Evolutionary conservation across 2,329 filamentous ascomycete species (phyloP).

Genomic region (Balansia obtecta): DNA sequence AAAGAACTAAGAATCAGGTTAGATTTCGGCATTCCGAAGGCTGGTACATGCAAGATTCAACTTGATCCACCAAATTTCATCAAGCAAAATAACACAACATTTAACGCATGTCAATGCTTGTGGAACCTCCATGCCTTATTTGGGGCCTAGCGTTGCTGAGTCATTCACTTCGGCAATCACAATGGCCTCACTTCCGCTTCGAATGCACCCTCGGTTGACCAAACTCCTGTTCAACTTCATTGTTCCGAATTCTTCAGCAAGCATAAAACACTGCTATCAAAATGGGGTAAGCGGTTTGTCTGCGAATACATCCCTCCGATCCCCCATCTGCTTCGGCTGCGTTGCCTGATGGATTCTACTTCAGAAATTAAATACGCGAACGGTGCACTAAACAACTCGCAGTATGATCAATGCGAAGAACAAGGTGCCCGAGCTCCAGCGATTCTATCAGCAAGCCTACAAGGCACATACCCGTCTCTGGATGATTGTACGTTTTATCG

Average conservation of each 20-base stretch:
- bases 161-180: constrained; percentile 20
- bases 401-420: constrained; percentile 61
- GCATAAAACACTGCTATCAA: constrained; percentile 18
- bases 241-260: constrained; percentile 11
- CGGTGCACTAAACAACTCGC: constrained; percentile 7
- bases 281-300: constrained; percentile 25
- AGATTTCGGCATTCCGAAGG: constrained; percentile 19
- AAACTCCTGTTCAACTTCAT: constrained; percentile 13
- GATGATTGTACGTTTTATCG: constrained; percentile 52
- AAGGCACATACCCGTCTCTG: constrained; percentile 57
- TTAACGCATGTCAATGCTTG: neutral
- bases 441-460: constrained; percentile 62
- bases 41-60: constrained; percentile 9
- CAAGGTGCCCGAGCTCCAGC: constrained; percentile 64
- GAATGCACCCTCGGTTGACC: constrained; percentile 15
- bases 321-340: neutral
- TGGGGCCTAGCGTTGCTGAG: constrained; percentile 16
- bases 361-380: constrained; percentile 2
- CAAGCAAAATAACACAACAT: neutral
- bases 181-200: constrained; percentile 25
- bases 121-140: neutral
- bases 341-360: neutral
- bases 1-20: constrained; percentile 10
- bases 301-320: neutral
- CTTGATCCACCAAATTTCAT: constrained; percentile 2